phyloP scores from a whole-genome alignment of 1,284 basidiomycete species.

The Bondarzewia mesenterica region DNA sequence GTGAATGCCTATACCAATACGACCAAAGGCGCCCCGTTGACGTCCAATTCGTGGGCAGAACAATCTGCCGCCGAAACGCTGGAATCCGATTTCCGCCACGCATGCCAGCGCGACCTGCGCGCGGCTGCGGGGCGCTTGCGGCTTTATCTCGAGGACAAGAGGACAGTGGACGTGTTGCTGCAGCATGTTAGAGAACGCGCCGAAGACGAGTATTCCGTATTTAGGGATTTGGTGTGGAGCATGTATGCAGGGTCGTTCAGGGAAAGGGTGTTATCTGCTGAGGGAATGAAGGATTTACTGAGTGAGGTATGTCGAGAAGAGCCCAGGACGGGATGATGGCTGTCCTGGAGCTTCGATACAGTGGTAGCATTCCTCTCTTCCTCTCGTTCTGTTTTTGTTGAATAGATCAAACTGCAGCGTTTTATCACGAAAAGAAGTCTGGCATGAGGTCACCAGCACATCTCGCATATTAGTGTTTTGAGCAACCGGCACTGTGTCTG shows the following conservation, averaged over 20 bases:
- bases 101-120: conserved; percentile 51
- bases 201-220: conserved; percentile 63
- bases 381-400: too few species aligned
- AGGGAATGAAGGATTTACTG: conserved; percentile 27
- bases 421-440: too few species aligned
- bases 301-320: conserved; percentile 18
- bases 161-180: conserved; percentile 70
- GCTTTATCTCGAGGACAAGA: conserved; percentile 73
- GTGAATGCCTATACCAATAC: conserved; percentile 27
- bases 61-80: conserved; percentile 41
- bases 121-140: conserved; percentile 45
- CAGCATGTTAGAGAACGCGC: conserved; percentile 72
- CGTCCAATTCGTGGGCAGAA: conserved; percentile 30
- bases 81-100: conserved; percentile 43
- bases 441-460: too few species aligned
- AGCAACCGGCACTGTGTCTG: too few species aligned
- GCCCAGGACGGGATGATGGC: too few species aligned
- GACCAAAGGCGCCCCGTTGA: conserved; percentile 14
- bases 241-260: conserved; percentile 31
- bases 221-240: conserved; percentile 41
- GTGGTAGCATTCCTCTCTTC: too few species aligned
- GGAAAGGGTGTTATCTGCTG: conserved; percentile 27
- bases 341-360: too few species aligned
- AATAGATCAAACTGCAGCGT: too few species aligned
- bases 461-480: too few species aligned